Evolutionary conservation across 2,329 filamentous ascomycete genomes (phyloP).

Genomic region (Fusarium sp.): DNA sequence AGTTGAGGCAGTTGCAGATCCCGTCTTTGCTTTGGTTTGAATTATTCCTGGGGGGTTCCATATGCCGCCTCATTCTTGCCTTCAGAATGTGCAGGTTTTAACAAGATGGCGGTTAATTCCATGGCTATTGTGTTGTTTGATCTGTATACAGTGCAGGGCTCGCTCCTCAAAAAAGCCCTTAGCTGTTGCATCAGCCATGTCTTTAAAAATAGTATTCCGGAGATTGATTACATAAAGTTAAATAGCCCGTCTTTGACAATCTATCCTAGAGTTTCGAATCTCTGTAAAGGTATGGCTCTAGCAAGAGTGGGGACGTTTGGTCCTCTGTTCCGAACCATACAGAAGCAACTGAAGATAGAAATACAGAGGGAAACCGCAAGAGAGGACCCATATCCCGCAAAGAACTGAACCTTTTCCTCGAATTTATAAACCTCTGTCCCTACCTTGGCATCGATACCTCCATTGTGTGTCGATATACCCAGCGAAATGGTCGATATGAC

Average conservation of each 20-base stretch:
- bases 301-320: accelerated
- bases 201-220: neutral
- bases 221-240: neutral
- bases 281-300: neutral
- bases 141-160: too few relatives aligned
- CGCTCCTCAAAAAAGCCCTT: too few relatives aligned
- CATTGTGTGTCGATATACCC: neutral
- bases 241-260: neutral
- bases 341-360: neutral
- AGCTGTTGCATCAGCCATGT: neutral
- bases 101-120: too few relatives aligned
- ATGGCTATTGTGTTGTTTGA: too few relatives aligned
- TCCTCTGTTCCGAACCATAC: neutral
- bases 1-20: too few relatives aligned
- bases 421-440: neutral
- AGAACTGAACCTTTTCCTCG: neutral
- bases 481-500: neutral
- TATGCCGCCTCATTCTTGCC: too few relatives aligned
- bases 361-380: neutral
- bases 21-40: too few relatives aligned
- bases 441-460: neutral
- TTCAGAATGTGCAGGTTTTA: too few relatives aligned
- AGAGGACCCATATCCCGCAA: neutral
- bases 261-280: neutral
- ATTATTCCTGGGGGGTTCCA: too few relatives aligned